phyloP scores from a whole-genome alignment of 768 basidiomycete genomes.

The Tricholoma hemisulphureum region DNA sequence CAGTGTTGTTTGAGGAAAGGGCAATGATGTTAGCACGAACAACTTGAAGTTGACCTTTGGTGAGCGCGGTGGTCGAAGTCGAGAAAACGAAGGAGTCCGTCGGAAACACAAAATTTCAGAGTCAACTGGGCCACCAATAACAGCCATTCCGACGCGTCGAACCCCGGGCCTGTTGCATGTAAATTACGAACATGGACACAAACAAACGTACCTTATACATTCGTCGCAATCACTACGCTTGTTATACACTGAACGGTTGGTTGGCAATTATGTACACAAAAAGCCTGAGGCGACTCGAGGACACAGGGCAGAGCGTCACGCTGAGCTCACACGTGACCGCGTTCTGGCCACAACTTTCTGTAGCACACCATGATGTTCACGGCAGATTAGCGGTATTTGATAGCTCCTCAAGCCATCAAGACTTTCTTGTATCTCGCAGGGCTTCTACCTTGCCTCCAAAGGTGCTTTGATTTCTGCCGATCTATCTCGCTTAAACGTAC shows the following conservation, averaged over 20 bases:
- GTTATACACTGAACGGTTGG: constrained; percentile 45
- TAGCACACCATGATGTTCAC: too few relatives aligned
- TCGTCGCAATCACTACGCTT: constrained; percentile 53
- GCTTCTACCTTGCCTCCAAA: neutral
- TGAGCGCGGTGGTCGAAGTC: constrained; percentile 33
- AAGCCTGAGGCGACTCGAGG: too few relatives aligned
- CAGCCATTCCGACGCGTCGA: constrained; percentile 46
- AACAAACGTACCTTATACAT: constrained; percentile 41
- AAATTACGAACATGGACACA: neutral
- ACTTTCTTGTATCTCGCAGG: too few relatives aligned
- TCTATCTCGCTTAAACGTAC: neutral
- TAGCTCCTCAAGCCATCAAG: neutral
- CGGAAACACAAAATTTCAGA: constrained; percentile 51
- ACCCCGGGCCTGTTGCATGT: constrained; percentile 32
- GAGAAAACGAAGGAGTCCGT: constrained; percentile 53
- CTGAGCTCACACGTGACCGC: constrained; percentile 34
- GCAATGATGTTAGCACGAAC: constrained; percentile 49
- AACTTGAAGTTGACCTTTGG: constrained; percentile 34
- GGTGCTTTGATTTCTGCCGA: neutral
- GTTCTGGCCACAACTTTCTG: constrained; percentile 31
- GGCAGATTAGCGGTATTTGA: neutral
- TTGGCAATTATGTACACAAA: too few relatives aligned
- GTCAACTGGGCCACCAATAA: constrained; percentile 42
- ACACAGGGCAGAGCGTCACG: too few relatives aligned
- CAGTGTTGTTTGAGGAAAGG: constrained; percentile 43